Evolutionary conservation across 805 yeast species (phyloP).

Genomic region (Starmerella vitae): DNA sequence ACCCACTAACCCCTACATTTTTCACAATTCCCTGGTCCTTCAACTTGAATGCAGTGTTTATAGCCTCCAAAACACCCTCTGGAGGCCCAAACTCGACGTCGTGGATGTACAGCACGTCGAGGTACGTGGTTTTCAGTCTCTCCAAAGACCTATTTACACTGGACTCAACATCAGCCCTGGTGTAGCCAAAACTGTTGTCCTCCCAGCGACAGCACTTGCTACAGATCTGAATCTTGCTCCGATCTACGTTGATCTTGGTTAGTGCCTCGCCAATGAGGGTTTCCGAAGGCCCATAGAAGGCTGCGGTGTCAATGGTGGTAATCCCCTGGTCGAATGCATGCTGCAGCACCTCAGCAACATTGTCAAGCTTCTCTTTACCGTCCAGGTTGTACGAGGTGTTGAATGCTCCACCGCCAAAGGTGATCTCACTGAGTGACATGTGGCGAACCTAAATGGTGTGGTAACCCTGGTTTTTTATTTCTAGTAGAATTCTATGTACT

Average conservation of each 20-base stretch:
- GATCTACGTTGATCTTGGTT: conserved; percentile 28
- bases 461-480: too few relatives aligned
- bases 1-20: conserved; percentile 72
- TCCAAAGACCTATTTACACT: conserved; percentile 56
- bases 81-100: conserved; percentile 71
- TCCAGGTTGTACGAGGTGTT: conserved; percentile 74
- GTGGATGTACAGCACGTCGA: conserved; percentile 77
- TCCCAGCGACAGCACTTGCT: conserved; percentile 76
- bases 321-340: conserved; percentile 55
- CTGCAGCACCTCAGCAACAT: conserved; percentile 43
- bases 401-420: conserved; percentile 83
- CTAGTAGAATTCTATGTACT: too few relatives aligned
- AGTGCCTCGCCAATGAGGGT: conserved; percentile 56
- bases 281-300: conserved; percentile 87
- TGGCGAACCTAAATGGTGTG: too few relatives aligned
- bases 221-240: conserved; percentile 56
- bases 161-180: conserved; percentile 42
- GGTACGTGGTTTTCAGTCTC: conserved; percentile 50
- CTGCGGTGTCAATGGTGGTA: conserved; percentile 77
- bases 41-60: conserved; percentile 43
- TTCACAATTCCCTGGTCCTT: conserved; percentile 49
- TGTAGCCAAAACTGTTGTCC: conserved; percentile 61
- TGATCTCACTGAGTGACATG: conserved; percentile 30
- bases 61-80: conserved; percentile 44
- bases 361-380: conserved; percentile 37